Evolutionary conservation across 495 filamentous ascomycete genomes (phyloP).

Genomic region (Talaromyces nanjingensis): DNA sequence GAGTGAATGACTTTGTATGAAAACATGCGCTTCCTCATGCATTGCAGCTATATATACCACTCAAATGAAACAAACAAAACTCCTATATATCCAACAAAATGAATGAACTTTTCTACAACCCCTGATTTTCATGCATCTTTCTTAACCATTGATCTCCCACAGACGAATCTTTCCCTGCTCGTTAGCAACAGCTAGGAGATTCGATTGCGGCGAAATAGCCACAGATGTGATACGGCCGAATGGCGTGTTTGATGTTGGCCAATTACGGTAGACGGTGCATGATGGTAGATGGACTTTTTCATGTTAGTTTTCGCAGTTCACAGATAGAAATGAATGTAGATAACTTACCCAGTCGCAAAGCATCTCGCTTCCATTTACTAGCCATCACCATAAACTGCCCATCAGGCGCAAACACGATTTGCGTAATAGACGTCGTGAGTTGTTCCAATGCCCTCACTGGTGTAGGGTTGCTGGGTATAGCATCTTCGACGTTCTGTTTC

Average conservation of each 20-base stretch:
- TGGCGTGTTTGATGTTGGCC: slow-evolving; percentile 88
- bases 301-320: slow-evolving; percentile 9
- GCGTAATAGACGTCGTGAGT: slow-evolving; percentile 73
- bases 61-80: neutral
- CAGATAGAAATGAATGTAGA: neutral
- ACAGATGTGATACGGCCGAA: slow-evolving; percentile 77
- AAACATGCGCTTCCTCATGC: neutral
- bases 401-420: slow-evolving; percentile 75
- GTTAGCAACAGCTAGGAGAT: slow-evolving; percentile 76
- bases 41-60: neutral
- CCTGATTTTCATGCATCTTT: neutral
- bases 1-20: neutral
- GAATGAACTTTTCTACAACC: neutral
- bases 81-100: neutral
- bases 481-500: slow-evolving; percentile 26
- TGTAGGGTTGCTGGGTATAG: slow-evolving; percentile 56
- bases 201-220: slow-evolving; percentile 62
- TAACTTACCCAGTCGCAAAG: slow-evolving; percentile 57
- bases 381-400: slow-evolving; percentile 82
- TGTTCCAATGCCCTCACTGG: slow-evolving; percentile 72
- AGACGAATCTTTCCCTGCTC: slow-evolving; percentile 78
- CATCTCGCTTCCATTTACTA: slow-evolving; percentile 80
- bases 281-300: slow-evolving; percentile 70
- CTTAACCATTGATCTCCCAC: slow-evolving; percentile 68
- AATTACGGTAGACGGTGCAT: slow-evolving; percentile 92